phyloP scores from a whole-genome alignment of 2,329 filamentous ascomycete genomes.

The Beauveria sp. region DNA sequence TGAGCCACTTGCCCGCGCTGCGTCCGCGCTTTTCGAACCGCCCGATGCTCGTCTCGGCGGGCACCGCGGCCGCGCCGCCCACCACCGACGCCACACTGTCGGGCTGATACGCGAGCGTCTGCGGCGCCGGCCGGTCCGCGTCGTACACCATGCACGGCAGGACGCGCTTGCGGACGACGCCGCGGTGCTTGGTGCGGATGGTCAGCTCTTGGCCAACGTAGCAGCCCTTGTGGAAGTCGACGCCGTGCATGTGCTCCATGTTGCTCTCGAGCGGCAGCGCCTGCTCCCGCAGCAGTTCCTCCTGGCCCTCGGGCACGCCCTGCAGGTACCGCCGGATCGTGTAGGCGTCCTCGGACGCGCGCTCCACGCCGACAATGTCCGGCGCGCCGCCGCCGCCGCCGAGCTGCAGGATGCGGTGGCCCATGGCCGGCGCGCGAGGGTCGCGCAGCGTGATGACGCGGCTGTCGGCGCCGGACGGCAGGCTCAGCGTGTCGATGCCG shows the following conservation, averaged over 20 bases:
- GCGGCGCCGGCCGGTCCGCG: conserved; percentile 29
- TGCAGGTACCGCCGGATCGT: conserved; percentile 67
- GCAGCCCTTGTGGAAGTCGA: conserved; percentile 94
- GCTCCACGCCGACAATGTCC: conserved; percentile 33
- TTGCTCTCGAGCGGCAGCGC: conserved; percentile 84
- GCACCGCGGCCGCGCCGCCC: conserved; percentile 29
- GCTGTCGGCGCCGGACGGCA: neutral
- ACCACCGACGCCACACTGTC: conserved; percentile 18
- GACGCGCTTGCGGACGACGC: conserved; percentile 85
- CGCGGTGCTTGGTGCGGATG: conserved; percentile 88
- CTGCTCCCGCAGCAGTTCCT: conserved; percentile 62
- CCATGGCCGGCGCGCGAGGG: conserved; percentile 46
- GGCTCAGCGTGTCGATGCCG: neutral
- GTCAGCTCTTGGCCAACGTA: conserved; percentile 96
- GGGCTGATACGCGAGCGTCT: conserved; percentile 40
- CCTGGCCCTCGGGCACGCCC: conserved; percentile 78
- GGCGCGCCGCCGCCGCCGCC: conserved; percentile 19
- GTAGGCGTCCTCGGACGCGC: conserved; percentile 54
- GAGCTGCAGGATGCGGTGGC: conserved; percentile 38
- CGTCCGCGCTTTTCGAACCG: conserved; percentile 52
- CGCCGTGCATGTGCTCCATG: conserved; percentile 74
- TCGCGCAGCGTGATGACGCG: conserved; percentile 38
- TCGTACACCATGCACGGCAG: conserved; percentile 71
- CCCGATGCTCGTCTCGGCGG: conserved; percentile 41
- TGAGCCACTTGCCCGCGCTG: conserved; percentile 73